Evolutionary conservation across 352 stramenopile species (phyloP).

Genomic region (Pythium brachiatum): DNA sequence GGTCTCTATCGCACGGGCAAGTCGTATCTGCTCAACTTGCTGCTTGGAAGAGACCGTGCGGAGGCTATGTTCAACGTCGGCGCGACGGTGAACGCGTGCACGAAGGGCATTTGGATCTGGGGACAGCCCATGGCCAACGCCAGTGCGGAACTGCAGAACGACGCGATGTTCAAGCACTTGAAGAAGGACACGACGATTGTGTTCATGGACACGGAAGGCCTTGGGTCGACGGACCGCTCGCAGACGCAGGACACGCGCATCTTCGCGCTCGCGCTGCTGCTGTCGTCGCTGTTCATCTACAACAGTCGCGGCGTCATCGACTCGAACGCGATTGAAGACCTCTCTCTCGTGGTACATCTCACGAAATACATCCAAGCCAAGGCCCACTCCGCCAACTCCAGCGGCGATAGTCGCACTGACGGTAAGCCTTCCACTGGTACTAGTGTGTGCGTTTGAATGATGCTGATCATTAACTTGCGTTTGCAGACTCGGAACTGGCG

Average conservation of each 20-base stretch:
- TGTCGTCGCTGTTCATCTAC: slow-evolving; percentile 89
- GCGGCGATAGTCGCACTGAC: slow-evolving; percentile 1
- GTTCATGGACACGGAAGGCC: slow-evolving; percentile 89
- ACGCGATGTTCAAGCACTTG: slow-evolving; percentile 24
- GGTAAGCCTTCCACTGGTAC: slow-evolving; percentile 28
- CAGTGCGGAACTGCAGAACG: slow-evolving; percentile 43
- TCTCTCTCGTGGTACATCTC: slow-evolving; percentile 91
- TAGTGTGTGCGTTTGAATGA: slow-evolving; percentile 26
- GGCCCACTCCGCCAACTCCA: slow-evolving; percentile 28
- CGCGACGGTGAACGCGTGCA: slow-evolving; percentile 85
- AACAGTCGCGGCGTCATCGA: slow-evolving; percentile 91
- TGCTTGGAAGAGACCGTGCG: slow-evolving; percentile 66
- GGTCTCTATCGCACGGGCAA: slow-evolving; percentile 90
- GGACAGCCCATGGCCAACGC: slow-evolving; percentile 56
- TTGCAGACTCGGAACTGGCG: slow-evolving; percentile 34
- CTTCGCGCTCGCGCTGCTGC: slow-evolving; percentile 84
- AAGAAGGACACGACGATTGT: slow-evolving; percentile 70
- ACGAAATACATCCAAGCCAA: slow-evolving; percentile 88
- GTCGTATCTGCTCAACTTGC: slow-evolving; percentile 87
- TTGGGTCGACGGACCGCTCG: slow-evolving; percentile 76
- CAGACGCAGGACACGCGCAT: slow-evolving; percentile 90
- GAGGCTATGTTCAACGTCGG: slow-evolving; percentile 80
- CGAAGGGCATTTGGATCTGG: slow-evolving; percentile 93
- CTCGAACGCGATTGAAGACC: slow-evolving; percentile 83
- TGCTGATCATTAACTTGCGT: background rate